Evolutionary conservation across 352 stramenopile genomes (phyloP).

Genomic region (Pelagophyceae sp.): DNA sequence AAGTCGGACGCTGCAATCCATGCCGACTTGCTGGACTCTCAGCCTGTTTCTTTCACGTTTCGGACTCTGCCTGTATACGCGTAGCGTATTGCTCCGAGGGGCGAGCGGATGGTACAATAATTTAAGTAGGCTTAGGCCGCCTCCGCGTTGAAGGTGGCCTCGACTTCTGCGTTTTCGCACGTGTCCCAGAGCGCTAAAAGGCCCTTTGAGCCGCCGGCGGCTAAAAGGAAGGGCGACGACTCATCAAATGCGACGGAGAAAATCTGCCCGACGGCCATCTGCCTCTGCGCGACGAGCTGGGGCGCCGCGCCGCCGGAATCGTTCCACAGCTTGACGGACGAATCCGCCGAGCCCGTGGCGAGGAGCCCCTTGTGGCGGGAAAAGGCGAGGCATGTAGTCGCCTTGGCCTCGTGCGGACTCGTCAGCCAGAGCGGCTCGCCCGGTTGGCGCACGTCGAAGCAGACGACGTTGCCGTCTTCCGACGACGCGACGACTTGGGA

Average conservation of each 20-base stretch:
- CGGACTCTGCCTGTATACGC: too few species aligned
- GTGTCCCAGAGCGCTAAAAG: constrained; percentile 76
- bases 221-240: constrained; percentile 73
- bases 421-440: constrained; percentile 75
- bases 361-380: constrained; percentile 78
- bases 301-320: constrained; percentile 49
- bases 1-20: too few species aligned
- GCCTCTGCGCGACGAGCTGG: constrained; percentile 74
- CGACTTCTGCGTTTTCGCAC: constrained; percentile 57
- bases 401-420: constrained; percentile 68
- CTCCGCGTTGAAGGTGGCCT: not conserved
- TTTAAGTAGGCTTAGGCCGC: too few species aligned
- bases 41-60: too few species aligned
- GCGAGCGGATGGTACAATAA: too few species aligned
- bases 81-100: too few species aligned
- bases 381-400: constrained; percentile 70
- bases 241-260: constrained; percentile 77
- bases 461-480: constrained; percentile 84
- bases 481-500: constrained; percentile 80
- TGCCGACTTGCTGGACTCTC: too few species aligned
- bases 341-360: constrained; percentile 89
- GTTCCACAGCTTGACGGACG: constrained; percentile 96
- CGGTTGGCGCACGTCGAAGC: constrained; percentile 78
- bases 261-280: constrained; percentile 79
- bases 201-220: constrained; percentile 71